These are phyloP conservation scores for Metschnikowia vanudenii DNA, from an alignment of 805 yeast genomes.

Conservation along the genomic window DNA sequence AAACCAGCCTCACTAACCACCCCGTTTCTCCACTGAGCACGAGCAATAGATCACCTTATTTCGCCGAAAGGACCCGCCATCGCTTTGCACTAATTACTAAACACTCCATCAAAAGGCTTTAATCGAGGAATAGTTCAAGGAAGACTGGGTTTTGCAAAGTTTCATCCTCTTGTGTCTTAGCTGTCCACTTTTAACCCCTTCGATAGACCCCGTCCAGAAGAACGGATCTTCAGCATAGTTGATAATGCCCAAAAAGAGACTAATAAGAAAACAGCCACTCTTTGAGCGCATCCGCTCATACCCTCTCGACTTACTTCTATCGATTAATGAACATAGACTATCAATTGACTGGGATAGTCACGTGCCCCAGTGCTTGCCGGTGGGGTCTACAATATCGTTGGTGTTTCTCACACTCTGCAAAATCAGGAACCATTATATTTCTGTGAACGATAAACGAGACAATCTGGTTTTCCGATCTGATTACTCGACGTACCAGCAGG, in stretches of 20 bases:
- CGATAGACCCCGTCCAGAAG: too few species aligned
- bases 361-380: conserved; percentile 30
- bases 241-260: conserved; percentile 16
- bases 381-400: conserved; percentile 25
- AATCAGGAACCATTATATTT: conserved; percentile 26
- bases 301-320: conserved; percentile 39
- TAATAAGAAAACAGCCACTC: conserved; percentile 31
- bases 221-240: too few species aligned
- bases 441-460: conserved; percentile 27
- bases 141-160: too few species aligned
- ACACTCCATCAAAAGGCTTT: too few species aligned
- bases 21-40: background rate
- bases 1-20: background rate
- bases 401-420: conserved; percentile 23
- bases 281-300: conserved; percentile 29
- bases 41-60: background rate
- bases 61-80: background rate
- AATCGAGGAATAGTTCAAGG: too few species aligned
- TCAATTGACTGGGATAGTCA: conserved; percentile 46
- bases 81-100: too few species aligned
- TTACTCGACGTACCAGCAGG: conserved; percentile 32
- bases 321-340: conserved; percentile 34
- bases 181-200: too few species aligned
- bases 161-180: too few species aligned
- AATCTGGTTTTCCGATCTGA: conserved; percentile 37